These are phyloP conservation scores for Neofusicoccum kwambonambiense DNA, from an alignment of 2,329 filamentous ascomycete genomes.

Conservation along the genomic window DNA sequence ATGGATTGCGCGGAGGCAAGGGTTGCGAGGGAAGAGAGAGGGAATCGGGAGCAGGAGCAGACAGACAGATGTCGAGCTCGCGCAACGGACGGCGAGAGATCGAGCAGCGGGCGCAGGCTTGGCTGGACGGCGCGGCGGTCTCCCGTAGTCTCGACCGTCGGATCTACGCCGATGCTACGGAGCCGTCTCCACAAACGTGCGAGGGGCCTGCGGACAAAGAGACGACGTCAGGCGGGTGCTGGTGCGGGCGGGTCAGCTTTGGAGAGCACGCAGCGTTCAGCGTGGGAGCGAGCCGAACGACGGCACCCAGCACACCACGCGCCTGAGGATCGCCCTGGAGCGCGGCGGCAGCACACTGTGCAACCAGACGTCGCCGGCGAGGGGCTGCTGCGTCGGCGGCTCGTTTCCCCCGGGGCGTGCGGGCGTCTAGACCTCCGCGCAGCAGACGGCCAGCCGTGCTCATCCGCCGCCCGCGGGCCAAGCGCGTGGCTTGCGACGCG, in stretches of 20 bases:
- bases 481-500: conserved; percentile 4
- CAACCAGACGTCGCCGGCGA: background rate
- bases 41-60: background rate
- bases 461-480: background rate
- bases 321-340: background rate
- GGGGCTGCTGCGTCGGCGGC: background rate
- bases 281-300: background rate
- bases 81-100: conserved; percentile 6
- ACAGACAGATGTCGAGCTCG: background rate
- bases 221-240: conserved; percentile 6
- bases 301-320: background rate
- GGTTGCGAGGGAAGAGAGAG: background rate
- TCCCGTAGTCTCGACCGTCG: conserved; percentile 10
- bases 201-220: background rate
- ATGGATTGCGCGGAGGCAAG: conserved; percentile 4
- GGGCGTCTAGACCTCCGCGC: background rate
- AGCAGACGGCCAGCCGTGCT: background rate
- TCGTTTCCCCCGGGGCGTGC: background rate
- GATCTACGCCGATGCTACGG: conserved; percentile 12
- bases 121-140: conserved; percentile 9
- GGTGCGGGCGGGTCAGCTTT: background rate
- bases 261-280: background rate
- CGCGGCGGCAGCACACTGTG: background rate
- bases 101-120: conserved; percentile 1
- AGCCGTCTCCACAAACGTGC: conserved; percentile 8